phyloP scores from a whole-genome alignment of 2,329 filamentous ascomycete species.

The Didymella glomerata region DNA sequence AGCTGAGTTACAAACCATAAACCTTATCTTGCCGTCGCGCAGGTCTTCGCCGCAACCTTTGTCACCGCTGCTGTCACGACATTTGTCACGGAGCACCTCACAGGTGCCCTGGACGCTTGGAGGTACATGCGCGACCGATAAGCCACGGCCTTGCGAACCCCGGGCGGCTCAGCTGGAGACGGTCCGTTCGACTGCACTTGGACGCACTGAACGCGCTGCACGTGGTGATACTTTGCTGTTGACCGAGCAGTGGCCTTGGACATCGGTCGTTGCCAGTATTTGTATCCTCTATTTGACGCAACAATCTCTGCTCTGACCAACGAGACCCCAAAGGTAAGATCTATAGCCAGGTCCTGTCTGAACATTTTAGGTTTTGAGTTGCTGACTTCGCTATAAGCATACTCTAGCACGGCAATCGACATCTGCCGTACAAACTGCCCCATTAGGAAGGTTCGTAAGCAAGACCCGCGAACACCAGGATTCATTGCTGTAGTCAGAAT shows the following conservation, averaged over 20 bases:
- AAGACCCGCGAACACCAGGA: not conserved
- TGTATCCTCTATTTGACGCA: no score
- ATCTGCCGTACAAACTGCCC: not conserved
- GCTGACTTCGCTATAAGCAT: not conserved
- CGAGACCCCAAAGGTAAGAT: no score
- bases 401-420: not conserved
- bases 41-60: not conserved
- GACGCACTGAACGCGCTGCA: not conserved
- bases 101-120: not conserved
- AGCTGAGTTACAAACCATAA: slow-evolving; percentile 20
- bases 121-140: not conserved
- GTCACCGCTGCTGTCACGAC: not conserved
- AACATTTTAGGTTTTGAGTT: not conserved
- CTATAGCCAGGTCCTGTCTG: not conserved
- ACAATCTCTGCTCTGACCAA: no score
- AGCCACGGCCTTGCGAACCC: not conserved
- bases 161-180: not conserved
- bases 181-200: not conserved
- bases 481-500: not conserved
- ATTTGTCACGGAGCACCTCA: not conserved
- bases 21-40: slow-evolving; percentile 22
- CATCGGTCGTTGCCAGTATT: no score
- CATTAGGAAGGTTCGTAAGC: not conserved
- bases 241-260: no score
- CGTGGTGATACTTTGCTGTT: no score